These are phyloP conservation scores for Zasmidium citrigriseum DNA, from an alignment of 2,329 filamentous ascomycete species.

Conservation along the genomic window DNA sequence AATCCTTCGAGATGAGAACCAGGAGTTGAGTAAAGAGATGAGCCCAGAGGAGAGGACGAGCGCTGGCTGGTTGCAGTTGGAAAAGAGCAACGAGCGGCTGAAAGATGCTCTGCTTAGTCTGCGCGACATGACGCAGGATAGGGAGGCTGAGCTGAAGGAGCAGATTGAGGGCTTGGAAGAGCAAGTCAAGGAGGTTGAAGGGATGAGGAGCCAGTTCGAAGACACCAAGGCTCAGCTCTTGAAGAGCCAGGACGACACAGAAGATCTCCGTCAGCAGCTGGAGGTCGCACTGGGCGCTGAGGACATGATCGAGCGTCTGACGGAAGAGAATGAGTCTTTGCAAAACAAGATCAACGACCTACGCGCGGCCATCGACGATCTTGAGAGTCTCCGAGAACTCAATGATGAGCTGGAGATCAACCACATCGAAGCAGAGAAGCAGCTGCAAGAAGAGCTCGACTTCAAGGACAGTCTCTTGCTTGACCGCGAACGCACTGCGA, in stretches of 20 bases:
- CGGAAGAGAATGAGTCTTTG: constrained; percentile 81
- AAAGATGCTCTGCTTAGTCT: constrained; percentile 81
- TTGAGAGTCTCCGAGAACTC: constrained; percentile 87
- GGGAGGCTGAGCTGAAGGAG: constrained; percentile 75
- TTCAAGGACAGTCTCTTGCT: constrained; percentile 80
- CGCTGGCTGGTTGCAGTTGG: constrained; percentile 87
- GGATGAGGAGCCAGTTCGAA: constrained; percentile 61
- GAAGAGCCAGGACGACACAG: constrained; percentile 71
- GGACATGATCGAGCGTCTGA: constrained; percentile 90
- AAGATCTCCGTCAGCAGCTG: constrained; percentile 86
- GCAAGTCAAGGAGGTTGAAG: constrained; percentile 45
- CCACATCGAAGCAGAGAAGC: constrained; percentile 88
- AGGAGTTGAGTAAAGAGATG: constrained; percentile 80
- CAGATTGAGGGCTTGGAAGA: constrained; percentile 50
- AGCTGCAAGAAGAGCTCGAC: constrained; percentile 91
- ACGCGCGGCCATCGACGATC: constrained; percentile 77
- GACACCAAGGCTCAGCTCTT: constrained; percentile 71
- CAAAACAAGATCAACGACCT: constrained; percentile 82
- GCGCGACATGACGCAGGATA: constrained; percentile 82
- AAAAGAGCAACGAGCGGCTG: constrained; percentile 83
- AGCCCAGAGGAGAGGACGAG: constrained; percentile 83
- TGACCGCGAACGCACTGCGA: constrained; percentile 74
- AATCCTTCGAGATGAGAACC: constrained; percentile 82
- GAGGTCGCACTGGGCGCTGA: constrained; percentile 87
- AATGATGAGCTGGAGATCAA: constrained; percentile 94